These are phyloP conservation scores for Stemphylium lycopersici DNA, from an alignment of 2,329 filamentous ascomycete species.

Conservation along the genomic window DNA sequence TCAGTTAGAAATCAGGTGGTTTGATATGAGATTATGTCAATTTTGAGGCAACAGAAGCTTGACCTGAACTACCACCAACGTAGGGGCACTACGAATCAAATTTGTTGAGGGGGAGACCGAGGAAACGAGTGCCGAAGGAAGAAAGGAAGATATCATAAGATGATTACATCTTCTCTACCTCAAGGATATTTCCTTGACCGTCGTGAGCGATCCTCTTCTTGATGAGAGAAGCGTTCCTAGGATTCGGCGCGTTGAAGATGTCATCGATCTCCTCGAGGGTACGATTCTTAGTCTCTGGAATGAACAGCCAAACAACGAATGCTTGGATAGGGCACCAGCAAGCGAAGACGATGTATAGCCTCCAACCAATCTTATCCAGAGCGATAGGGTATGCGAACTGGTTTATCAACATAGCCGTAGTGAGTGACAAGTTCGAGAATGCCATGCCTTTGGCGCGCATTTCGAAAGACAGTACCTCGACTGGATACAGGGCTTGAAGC, in stretches of 20 bases:
- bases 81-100: neutral
- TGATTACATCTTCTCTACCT: constrained; percentile 32
- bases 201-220: constrained; percentile 34
- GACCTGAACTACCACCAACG: no score
- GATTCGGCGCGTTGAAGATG: constrained; percentile 30
- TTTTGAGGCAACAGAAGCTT: no score
- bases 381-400: constrained; percentile 40
- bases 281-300: constrained; percentile 37
- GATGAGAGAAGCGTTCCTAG: constrained; percentile 28
- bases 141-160: no score
- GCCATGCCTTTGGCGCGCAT: constrained; percentile 46
- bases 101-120: neutral
- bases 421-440: constrained; percentile 29
- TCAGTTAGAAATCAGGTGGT: no score
- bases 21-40: no score
- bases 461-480: constrained; percentile 45
- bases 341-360: constrained; percentile 33
- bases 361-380: constrained; percentile 32
- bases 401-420: constrained; percentile 33
- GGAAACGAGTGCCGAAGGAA: neutral
- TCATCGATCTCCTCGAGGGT: constrained; percentile 37
- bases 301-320: constrained; percentile 26
- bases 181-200: constrained; percentile 25
- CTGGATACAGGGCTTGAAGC: constrained; percentile 42
- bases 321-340: constrained; percentile 29